Evolutionary conservation across 2,329 filamentous ascomycete genomes (phyloP), one percentile per base, ranked within the genome.

Genomic region (Penicillium sp.): DNA sequence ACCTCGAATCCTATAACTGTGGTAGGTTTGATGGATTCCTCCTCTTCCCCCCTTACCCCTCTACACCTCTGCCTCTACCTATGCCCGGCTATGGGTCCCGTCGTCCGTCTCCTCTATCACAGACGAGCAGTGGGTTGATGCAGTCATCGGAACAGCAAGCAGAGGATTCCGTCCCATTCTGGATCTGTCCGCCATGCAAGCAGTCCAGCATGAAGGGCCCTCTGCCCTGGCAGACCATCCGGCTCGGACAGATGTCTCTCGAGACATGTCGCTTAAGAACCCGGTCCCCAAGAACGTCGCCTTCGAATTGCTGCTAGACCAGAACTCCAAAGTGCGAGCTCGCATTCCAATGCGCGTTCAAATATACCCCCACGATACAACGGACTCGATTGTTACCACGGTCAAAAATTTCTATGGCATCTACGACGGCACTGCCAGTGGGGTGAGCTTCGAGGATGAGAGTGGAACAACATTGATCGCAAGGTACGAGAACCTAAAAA

Each of bases 351-450:
- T 86, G 78, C 75, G 81, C 58, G 82, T 86, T 39, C 88, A 95
- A 65, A 96, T 98, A 61, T 95, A 87, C 66, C 89, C 89, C 41
- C 91, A 97, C 72, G 93, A 98, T 76, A 91, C 89, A 45, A 97
- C 92, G 20, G 92, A 97, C 68, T 96, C 91, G 31, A 98, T 98
- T 74, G 89, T 97, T 57, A 93, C 90, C 12, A 97, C 93, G 1
- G 92, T 97, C 66, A 97, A 95, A 80, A 97, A 96, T 77, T 97
- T 97, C 75, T 97, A 95, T 68, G 93, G 93, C 53, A 81, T 98
- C 59, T 96, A 96, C 70, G 88, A 92, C 58, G 84, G 82, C 54
- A 81, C 82, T 60, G 83, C 82, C 60, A 86, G 86, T 67, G 91
- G 93, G 58, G 87, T 98, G 66, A 95, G 89, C 74, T 97, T 98